Conservation (phyloP, 768 basidiomycete genomes). For the Bullera alba region DNA sequence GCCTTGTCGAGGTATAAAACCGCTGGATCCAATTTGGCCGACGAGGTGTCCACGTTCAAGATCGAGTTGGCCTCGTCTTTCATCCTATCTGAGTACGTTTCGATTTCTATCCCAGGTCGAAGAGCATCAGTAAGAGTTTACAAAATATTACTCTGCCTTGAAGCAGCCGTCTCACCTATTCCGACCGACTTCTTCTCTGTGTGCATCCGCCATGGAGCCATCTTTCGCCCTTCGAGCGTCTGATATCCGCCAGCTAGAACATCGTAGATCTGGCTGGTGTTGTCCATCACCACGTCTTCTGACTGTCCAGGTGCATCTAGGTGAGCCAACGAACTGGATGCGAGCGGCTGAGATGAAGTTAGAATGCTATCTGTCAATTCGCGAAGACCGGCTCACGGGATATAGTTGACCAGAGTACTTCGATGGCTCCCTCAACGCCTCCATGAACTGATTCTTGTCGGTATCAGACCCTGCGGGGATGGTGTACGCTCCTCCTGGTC, state of each 20-base stretch:
- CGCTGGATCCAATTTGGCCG: conserved; percentile 16
- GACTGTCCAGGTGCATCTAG: too few species aligned
- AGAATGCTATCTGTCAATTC: too few species aligned
- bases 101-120: conserved; percentile 37
- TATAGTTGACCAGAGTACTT: conserved; percentile 27
- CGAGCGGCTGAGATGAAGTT: too few species aligned
- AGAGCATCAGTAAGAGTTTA: neutral
- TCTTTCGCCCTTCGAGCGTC: too few species aligned
- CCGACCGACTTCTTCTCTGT: conserved; percentile 26
- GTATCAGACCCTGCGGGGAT: conserved; percentile 2
- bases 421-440: conserved; percentile 8
- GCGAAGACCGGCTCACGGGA: conserved; percentile 21
- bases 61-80: conserved; percentile 8
- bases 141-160: too few species aligned
- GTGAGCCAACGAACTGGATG: too few species aligned
- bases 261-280: too few species aligned
- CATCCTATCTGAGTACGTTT: conserved; percentile 28
- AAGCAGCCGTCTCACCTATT: too few species aligned
- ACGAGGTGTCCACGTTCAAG: conserved; percentile 2
- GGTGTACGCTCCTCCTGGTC: conserved; percentile 9
- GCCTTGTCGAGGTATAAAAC: conserved; percentile 19
- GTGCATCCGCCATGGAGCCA: conserved; percentile 26
- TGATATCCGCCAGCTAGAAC: too few species aligned
- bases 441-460: conserved; percentile 3
- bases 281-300: too few species aligned